These are phyloP conservation scores for Hypseocharis bilobata DNA, from an alignment of 441 rosid species.

Conservation along the genomic window DNA sequence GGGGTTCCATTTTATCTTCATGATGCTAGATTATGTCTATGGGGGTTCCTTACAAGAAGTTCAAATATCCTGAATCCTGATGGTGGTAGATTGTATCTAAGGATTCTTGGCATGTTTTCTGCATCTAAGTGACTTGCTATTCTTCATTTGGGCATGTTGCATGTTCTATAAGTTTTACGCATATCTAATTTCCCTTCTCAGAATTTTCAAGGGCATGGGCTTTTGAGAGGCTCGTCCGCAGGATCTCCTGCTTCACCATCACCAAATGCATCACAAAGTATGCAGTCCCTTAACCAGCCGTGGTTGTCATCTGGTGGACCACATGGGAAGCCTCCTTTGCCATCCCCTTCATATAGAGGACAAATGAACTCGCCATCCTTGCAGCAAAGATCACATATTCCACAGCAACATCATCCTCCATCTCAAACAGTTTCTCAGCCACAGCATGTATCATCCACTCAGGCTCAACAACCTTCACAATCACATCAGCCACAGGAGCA, in stretches of 20 bases:
- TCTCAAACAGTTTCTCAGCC: slow-evolving; percentile 35
- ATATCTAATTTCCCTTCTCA: slow-evolving; percentile 18
- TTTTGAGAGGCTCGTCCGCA: slow-evolving; percentile 44
- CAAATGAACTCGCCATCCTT: slow-evolving; percentile 49
- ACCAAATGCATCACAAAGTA: slow-evolving; percentile 41
- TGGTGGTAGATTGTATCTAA: not conserved
- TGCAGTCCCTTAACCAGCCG: slow-evolving; percentile 59
- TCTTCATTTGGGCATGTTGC: slow-evolving; percentile 7
- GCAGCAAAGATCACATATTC: slow-evolving; percentile 65
- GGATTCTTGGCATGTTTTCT: not conserved
- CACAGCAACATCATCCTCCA: slow-evolving; percentile 39
- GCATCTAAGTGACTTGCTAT: not conserved
- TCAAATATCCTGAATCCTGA: not conserved
- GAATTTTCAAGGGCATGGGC: slow-evolving; percentile 68
- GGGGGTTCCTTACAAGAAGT: too few relatives aligned
- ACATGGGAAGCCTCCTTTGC: slow-evolving; percentile 78
- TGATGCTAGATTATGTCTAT: too few relatives aligned
- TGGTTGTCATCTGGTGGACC: slow-evolving; percentile 59
- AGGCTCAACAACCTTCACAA: slow-evolving; percentile 39
- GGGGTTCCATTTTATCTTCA: too few relatives aligned
- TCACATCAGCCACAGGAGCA: slow-evolving; percentile 51
- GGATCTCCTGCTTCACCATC: slow-evolving; percentile 45
- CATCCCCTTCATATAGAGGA: slow-evolving; percentile 60
- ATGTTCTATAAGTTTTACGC: not conserved
- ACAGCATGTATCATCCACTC: slow-evolving; percentile 44